Percentiles rank a stretch among this genome's conserved stretches.
Evolutionary conservation across 345 rosid genomes (phyloP).

Genomic region (Salix exigua): DNA sequence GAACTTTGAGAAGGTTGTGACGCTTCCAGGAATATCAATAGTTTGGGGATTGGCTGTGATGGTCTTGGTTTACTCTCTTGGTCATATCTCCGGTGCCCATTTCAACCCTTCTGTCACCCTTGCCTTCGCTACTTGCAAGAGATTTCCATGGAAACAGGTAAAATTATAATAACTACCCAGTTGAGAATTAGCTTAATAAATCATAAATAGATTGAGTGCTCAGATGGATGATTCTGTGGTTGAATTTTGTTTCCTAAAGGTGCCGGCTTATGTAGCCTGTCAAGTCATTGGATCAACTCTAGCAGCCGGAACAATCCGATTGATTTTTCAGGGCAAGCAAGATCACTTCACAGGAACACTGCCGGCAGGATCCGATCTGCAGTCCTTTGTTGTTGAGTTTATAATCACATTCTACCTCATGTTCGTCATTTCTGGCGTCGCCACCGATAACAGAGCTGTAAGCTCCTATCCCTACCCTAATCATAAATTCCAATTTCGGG

Average conservation of each 20-base stretch:
- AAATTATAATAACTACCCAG: not conserved
- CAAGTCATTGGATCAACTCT: conserved; percentile 76
- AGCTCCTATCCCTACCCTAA: conserved; percentile 19
- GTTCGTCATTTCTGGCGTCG: conserved; percentile 83
- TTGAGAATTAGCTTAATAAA: not conserved
- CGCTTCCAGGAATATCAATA: conserved; percentile 66
- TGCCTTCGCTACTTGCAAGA: conserved; percentile 76
- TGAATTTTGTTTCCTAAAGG: conserved; percentile 30
- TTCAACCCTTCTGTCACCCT: conserved; percentile 93
- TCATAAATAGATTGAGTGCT: not conserved
- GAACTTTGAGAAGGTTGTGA: conserved; percentile 56
- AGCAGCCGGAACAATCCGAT: conserved; percentile 71
- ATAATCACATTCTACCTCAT: conserved; percentile 91
- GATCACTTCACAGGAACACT: conserved; percentile 70
- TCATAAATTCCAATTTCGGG: not conserved
- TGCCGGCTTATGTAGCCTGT: conserved; percentile 63
- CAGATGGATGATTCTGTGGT: too few relatives aligned
- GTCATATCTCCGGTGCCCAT: conserved; percentile 98
- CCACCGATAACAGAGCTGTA: conserved; percentile 92
- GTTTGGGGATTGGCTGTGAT: conserved; percentile 92
- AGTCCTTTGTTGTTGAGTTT: conserved; percentile 80
- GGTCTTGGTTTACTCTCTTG: conserved; percentile 78
- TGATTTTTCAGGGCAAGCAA: conserved; percentile 58
- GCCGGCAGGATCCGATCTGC: conserved; percentile 65
- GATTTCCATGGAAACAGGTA: conserved; percentile 84